Conservation (phyloP, 768 basidiomycete genomes). For the Naganishia antarctica region DNA sequence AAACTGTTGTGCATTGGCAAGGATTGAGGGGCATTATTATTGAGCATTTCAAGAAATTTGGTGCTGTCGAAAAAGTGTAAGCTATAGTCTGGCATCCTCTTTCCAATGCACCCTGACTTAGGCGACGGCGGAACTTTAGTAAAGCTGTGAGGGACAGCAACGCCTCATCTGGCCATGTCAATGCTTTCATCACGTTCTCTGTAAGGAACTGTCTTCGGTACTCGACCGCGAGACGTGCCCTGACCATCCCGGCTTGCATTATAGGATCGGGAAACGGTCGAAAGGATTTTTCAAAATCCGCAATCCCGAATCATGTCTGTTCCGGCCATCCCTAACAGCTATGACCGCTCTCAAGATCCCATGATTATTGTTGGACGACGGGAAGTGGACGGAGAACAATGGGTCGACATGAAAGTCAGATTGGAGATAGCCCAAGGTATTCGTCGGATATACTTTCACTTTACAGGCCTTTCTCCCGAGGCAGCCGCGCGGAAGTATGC, state of each 20-base stretch:
- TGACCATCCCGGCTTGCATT: not conserved
- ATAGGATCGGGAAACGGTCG: not conserved
- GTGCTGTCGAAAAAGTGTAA: not conserved
- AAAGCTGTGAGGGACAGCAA: conserved; percentile 9
- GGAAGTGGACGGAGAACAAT: conserved; percentile 8
- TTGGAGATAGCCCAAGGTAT: conserved; percentile 12
- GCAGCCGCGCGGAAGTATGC: no score
- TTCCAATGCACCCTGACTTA: not conserved
- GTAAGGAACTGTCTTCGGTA: no score
- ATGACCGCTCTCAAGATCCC: not conserved
- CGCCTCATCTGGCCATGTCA: conserved; percentile 4
- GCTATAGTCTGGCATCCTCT: not conserved
- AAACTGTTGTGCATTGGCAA: conserved; percentile 1
- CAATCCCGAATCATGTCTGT: conserved; percentile 1
- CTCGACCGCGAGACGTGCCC: no score
- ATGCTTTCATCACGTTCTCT: conserved; percentile 1
- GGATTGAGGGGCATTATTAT: not conserved
- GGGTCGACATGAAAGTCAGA: not conserved
- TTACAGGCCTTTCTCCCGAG: not conserved
- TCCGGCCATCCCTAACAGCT: conserved; percentile 8
- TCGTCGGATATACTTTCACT: conserved; percentile 10
- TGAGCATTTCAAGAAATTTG: conserved; percentile 2
- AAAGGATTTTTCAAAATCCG: not conserved
- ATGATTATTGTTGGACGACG: not conserved
- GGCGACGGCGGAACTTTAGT: not conserved